Conservation (phyloP, 345 rosid genomes). For the Gossypium longicalyx region DNA sequence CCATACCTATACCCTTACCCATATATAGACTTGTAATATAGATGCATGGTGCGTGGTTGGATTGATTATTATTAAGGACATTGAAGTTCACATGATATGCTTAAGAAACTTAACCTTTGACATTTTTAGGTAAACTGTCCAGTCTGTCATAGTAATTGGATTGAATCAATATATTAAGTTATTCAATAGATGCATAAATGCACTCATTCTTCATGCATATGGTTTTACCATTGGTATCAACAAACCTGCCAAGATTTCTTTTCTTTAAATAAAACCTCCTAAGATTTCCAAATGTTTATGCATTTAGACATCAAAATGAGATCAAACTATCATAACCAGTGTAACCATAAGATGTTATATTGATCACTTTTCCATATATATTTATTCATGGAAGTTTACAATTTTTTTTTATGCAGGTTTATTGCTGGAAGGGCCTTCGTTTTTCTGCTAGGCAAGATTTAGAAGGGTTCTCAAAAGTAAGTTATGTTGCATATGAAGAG, state of each 20-base stretch:
- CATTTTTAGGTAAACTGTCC: background rate
- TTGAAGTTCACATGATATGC: background rate
- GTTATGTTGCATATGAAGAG: slow-evolving; percentile 9
- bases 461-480: slow-evolving; percentile 92
- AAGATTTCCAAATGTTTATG: background rate
- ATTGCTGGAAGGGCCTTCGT: slow-evolving; percentile 98
- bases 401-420: slow-evolving; percentile 51
- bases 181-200: background rate
- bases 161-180: background rate
- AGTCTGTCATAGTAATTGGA: background rate
- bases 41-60: background rate
- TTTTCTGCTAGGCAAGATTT: slow-evolving; percentile 92
- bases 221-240: background rate
- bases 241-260: background rate
- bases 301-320: background rate
- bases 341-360: background rate
- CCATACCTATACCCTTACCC: background rate
- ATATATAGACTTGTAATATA: background rate
- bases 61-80: background rate
- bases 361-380: background rate
- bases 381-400: background rate
- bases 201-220: background rate
- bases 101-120: background rate
- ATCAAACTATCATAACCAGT: background rate
- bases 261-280: background rate